These are phyloP conservation scores for Candida multigemmis DNA, from an alignment of 805 yeast genomes.

Conservation along the genomic window DNA sequence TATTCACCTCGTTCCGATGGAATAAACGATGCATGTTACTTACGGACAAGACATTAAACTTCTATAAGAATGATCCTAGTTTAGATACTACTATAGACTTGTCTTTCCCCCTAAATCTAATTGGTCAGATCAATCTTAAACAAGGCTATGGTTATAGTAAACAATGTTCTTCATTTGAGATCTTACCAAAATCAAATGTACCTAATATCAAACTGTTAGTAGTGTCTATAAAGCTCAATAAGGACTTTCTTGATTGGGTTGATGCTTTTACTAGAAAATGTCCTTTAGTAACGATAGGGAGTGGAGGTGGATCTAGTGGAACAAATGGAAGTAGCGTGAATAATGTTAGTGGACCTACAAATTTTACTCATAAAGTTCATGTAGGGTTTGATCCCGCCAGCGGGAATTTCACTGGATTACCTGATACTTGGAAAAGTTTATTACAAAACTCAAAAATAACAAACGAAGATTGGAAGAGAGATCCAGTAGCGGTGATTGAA, in stretches of 20 bases:
- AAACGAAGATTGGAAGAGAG: constrained; percentile 53
- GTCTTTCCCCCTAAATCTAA: constrained; percentile 28
- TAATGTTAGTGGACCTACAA: constrained; percentile 82
- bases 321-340: constrained; percentile 16
- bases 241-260: constrained; percentile 82
- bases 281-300: constrained; percentile 37
- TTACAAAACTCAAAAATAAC: constrained; percentile 53
- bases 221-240: constrained; percentile 67
- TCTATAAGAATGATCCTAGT: constrained; percentile 58
- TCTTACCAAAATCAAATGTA: constrained; percentile 44
- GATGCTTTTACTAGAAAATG: constrained; percentile 78
- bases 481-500: constrained; percentile 57
- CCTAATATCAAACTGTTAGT: constrained; percentile 50
- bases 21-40: constrained; percentile 77
- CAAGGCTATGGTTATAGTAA: constrained; percentile 37
- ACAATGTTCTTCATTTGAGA: constrained; percentile 60
- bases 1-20: constrained; percentile 80
- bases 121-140: constrained; percentile 45
- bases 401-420: constrained; percentile 48
- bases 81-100: constrained; percentile 17
- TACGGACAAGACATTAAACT: constrained; percentile 63
- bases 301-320: constrained; percentile 1
- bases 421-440: constrained; percentile 48
- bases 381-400: constrained; percentile 78
- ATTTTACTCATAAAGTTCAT: constrained; percentile 89